Base-by-base conservation (phyloP, 495 filamentous ascomycete genomes). In the Rhypophila decipiens region DNA sequence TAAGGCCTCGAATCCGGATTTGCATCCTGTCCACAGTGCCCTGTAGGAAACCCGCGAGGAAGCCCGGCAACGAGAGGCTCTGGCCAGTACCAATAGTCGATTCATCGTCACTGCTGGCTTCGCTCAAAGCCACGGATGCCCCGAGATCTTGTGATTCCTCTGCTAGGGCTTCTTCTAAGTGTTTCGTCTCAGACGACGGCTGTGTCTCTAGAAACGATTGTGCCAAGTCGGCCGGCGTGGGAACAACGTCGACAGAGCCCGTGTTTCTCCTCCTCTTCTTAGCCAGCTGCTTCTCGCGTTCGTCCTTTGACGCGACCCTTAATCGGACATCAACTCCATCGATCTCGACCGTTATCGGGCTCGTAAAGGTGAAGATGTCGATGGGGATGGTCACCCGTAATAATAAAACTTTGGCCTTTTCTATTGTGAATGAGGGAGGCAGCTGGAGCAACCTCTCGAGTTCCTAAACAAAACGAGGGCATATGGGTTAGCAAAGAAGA, bases 151-250 rank as follows among this genome's bases (percentile, higher is more conserved):
- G 79, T 5, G 82, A 82, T 49, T 86, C 75, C 4, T 77, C 74
- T 20, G 80, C 72, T 15, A 96, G 71, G 4, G 85, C 87, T 44
- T 86, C 81, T 64, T 93, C 79, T 23, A 97, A 69, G 62, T 88
- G 78, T 27, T 76, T 77, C 53, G 81, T 85, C 58, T 93, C 86
- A 46, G 85, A 78, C 10, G 59, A 59, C 35, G 89, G 86, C 53
- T 96, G 87, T 1, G 87, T 78, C 52, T 88, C 77, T 12, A 97
- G 72, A 65, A 96, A 96, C 0, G 87, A 94, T 61, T 89, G 76
- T 3, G 91, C 91, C 24, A 97, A 74, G 47, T 91, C 84, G 51
- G 83, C 76, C n/a, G 88, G 80, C 13, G 85, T 88, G 3, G 88
- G 87, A 10, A 95, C 66, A 17, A 74, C 58, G 2, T 75, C 72